Base-by-base conservation (phyloP, 352 stramenopile species). In the Aphanomyces stellatus region DNA sequence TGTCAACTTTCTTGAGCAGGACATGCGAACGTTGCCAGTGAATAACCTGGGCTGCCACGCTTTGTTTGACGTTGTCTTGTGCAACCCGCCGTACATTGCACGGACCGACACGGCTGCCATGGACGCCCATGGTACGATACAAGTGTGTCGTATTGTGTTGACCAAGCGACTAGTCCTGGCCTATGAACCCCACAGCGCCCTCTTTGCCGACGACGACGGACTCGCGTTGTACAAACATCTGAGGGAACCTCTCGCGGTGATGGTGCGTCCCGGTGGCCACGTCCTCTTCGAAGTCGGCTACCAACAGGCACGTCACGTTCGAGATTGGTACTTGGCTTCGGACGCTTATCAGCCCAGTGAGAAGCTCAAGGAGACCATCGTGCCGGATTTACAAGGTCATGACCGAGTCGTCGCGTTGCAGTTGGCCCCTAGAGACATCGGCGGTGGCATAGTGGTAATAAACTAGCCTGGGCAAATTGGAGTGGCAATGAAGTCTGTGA, bases 161-260 rank as follows among this genome's bases (percentile, higher is more conserved):
- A 33, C 33, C n/a, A 15, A 7, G 19, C 5, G 8, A 11, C 11
- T 57, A 67, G 60, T 67, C 6, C 7, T 59, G 37, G 30, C 22
- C 10, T 57, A 87, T 61, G 85, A 93, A 53, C 85, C 85, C 0
- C 85, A 93, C 30, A 48, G 81, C 2, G 85, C 85, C 7, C 60
- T 93, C 7, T 93, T 93, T 74, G 75, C 85, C 2, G 76, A 78
- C 35, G 25, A 63, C 31, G 27, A 61, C 31, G 60, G 60, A 15
- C 28, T 67, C 4, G 60, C 41, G 19, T 11, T 67, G 30, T 67
- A 67, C 41, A 40, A 53, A 11, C 34, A 27, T n/a, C 41, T 67
- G 41, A 13, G 25, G 25, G 7, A 31, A 7, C 2, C 60, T 15
- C 22, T 33, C 17, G 15, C 0, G 13, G 0, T 13, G 6, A n/a